A percentile compares a stretch with the other conserved stretches of the same genome.
phyloP scores from a whole-genome alignment of 306 rosid species.

The Lotus japonicus region DNA sequence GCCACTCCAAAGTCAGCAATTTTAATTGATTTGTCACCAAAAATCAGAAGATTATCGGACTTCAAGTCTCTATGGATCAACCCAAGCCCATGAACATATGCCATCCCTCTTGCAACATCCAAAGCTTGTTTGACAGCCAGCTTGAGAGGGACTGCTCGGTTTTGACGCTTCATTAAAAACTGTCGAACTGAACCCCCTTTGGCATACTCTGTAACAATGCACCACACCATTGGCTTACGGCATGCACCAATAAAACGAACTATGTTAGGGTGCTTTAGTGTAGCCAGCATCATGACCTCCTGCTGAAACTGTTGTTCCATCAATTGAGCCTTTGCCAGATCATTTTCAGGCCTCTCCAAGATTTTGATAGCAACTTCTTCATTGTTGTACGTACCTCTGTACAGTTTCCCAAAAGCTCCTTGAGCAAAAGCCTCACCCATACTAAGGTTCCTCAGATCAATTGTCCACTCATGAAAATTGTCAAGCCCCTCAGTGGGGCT shows the following conservation, averaged over 20 bases:
- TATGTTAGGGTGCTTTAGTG: slow-evolving; percentile 73
- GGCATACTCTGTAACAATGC: slow-evolving; percentile 84
- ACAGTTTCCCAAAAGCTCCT: slow-evolving; percentile 87
- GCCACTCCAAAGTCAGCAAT: slow-evolving; percentile 93
- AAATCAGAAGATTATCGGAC: slow-evolving; percentile 80
- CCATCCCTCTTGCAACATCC: slow-evolving; percentile 86
- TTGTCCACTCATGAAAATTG: slow-evolving; percentile 67
- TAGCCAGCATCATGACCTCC: slow-evolving; percentile 87
- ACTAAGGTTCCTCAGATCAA: slow-evolving; percentile 62
- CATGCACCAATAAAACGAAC: slow-evolving; percentile 84
- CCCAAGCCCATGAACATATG: slow-evolving; percentile 74
- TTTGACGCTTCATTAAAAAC: slow-evolving; percentile 61
- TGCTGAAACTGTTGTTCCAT: slow-evolving; percentile 93
- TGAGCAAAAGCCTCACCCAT: slow-evolving; percentile 91
- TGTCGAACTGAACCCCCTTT: slow-evolving; percentile 86
- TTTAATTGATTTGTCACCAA: slow-evolving; percentile 77
- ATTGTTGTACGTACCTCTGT: slow-evolving; percentile 72
- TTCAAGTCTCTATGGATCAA: slow-evolving; percentile 80
- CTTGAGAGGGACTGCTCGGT: slow-evolving; percentile 69
- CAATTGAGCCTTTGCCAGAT: slow-evolving; percentile 59
- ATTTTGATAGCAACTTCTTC: slow-evolving; percentile 88
- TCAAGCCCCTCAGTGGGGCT: slow-evolving; percentile 67
- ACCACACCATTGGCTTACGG: slow-evolving; percentile 84
- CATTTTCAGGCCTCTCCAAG: slow-evolving; percentile 86
- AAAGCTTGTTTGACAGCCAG: slow-evolving; percentile 83